Base-by-base conservation (phyloP, 2,329 filamentous ascomycete species). In the Didymella keratinophila region DNA sequence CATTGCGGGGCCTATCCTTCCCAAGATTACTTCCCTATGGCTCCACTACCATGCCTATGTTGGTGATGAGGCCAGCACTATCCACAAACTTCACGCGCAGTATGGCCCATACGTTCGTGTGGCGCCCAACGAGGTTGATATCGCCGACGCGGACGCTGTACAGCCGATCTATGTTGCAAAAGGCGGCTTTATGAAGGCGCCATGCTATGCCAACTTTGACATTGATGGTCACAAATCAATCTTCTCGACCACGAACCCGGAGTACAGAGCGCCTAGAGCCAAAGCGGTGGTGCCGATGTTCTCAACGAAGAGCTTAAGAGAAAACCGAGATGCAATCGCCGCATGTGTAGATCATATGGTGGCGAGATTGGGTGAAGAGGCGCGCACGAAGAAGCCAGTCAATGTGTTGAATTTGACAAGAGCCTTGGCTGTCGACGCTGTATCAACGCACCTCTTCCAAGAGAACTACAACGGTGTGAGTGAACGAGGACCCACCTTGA, bases 181-280 rank as follows among this genome's bases (percentile, higher is more conserved):
- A 36, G 83, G 84, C 3, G 84, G 84, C 1, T 86, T 87, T 52
- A 69, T 72, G 0, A 87, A 87, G 66, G 78, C 82, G 1, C 63
- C 69, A 0, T 81, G 78, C 56, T 87, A 87, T 66, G 70, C 71
- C 0, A 87, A 86, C 61, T 86, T 86, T 63, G 82, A 86, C 57
- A 83, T 86, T 18, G 84, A 86, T 62, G 82, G 82, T 0, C 81
- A 83, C 63, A 71, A 78, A 27, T 83, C 83, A 1, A 82, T 87
- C 34, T 87, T 87, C 71, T 82, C 80, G 3, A 79, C 76, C 0
- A 73, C 77, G 18, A 77, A 80, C 54, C 71, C 69, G 3, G 75
- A 74, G 2, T 72, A 81, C 42, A 68, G 83, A 11, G 78, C 76
- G 3, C 61, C 71, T 4, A 71, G 83, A 44, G 82, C 81, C 12